A percentile compares a stretch with the other conserved stretches of the same genome.
Conservation (phyloP, 225 moss, liverwort and hornwort genomes). For the Polytrichum commune region DNA sequence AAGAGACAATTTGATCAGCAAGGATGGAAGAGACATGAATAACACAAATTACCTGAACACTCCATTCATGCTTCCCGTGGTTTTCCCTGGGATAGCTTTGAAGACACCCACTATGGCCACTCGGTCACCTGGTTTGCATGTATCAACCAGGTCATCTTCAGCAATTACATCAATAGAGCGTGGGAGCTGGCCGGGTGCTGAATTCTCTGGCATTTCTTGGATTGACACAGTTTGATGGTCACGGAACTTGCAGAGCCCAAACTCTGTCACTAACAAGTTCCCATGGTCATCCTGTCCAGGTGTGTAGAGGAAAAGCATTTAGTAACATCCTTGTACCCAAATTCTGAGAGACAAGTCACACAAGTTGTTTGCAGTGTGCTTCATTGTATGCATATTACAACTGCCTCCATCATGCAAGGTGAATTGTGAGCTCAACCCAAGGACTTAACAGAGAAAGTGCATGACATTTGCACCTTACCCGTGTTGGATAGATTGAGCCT, state of each 20-base stretch:
- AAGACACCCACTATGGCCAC: constrained; percentile 79
- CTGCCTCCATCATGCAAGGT: neutral
- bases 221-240: constrained; percentile 84
- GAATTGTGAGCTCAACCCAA: neutral
- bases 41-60: constrained; percentile 60
- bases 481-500: constrained; percentile 76
- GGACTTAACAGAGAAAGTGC: neutral
- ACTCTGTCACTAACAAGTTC: constrained; percentile 75
- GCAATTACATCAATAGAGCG: constrained; percentile 86
- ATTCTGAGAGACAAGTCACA: no score
- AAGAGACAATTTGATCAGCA: neutral
- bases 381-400: no score
- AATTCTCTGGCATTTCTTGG: constrained; percentile 95
- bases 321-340: no score
- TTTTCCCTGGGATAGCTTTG: constrained; percentile 71
- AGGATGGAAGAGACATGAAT: constrained; percentile 9
- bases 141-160: constrained; percentile 84
- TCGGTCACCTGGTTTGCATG: constrained; percentile 88
- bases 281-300: constrained; percentile 69
- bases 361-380: no score
- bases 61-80: constrained; percentile 76
- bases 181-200: constrained; percentile 89
- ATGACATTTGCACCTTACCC: constrained; percentile 29
- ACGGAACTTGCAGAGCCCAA: constrained; percentile 71
- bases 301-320: no score